Percentiles rank a stretch among this genome's conserved stretches.
These are phyloP conservation scores for Suhomyces pyralidae DNA, from an alignment of 805 yeast genomes.

Conservation along the genomic window DNA sequence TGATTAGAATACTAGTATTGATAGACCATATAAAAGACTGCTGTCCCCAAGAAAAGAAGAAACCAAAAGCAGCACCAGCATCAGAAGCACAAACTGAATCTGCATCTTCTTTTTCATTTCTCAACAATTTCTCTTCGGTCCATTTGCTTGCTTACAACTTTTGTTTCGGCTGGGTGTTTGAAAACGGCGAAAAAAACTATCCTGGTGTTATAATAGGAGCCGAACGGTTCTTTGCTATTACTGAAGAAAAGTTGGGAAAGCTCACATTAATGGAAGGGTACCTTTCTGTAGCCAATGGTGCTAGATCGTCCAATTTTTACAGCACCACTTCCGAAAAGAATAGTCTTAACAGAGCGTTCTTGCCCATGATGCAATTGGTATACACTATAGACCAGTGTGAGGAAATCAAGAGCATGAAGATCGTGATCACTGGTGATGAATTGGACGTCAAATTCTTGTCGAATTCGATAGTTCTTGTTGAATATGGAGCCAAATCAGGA, in stretches of 20 bases:
- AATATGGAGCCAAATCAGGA: constrained; percentile 48
- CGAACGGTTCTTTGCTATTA: constrained; percentile 64
- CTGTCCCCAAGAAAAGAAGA: neutral
- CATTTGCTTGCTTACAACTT: constrained; percentile 61
- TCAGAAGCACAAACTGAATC: neutral
- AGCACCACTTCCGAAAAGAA: constrained; percentile 44
- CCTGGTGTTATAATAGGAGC: constrained; percentile 83
- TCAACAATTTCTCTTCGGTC: constrained; percentile 43
- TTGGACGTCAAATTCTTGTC: constrained; percentile 65
- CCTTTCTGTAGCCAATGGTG: constrained; percentile 67
- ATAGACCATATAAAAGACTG: neutral
- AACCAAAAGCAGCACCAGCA: neutral
- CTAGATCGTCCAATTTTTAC: constrained; percentile 47
- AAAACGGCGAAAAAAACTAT: constrained; percentile 36
- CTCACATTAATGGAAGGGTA: constrained; percentile 67
- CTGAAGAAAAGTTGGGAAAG: constrained; percentile 61
- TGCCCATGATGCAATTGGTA: constrained; percentile 64
- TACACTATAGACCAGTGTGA: constrained; percentile 35
- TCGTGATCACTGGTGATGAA: constrained; percentile 60
- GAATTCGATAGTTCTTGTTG: constrained; percentile 52
- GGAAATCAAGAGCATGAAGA: constrained; percentile 38
- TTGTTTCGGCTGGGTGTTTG: constrained; percentile 78
- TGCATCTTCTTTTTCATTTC: constrained; percentile 1
- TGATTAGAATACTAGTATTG: constrained; percentile 33
- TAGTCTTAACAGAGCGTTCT: constrained; percentile 58